Evolutionary conservation across 2,329 filamentous ascomycete genomes (phyloP).

Genomic region (Beauveria australis): DNA sequence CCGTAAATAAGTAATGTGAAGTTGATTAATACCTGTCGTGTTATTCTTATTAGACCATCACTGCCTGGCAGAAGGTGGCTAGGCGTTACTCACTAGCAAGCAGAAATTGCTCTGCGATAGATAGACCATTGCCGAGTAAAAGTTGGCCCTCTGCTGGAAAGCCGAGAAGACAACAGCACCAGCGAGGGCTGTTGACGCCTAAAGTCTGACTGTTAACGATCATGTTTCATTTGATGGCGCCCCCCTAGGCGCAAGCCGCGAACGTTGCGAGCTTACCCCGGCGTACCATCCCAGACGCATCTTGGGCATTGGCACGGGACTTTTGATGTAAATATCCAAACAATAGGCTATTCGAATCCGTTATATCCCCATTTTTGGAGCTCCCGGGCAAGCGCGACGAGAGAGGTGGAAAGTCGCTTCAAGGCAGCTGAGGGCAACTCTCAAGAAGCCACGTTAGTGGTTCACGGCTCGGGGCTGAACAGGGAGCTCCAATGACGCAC

Average conservation of each 20-base stretch:
- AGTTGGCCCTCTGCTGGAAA: conserved; percentile 91
- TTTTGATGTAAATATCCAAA: conserved; percentile 10
- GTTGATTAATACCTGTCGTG: conserved; percentile 73
- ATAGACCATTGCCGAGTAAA: conserved; percentile 97
- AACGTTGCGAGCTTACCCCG: conserved; percentile 38
- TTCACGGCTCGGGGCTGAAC: neutral
- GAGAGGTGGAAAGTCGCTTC: neutral
- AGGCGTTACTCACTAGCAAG: conserved; percentile 60
- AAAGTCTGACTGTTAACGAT: conserved; percentile 16
- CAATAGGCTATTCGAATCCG: neutral
- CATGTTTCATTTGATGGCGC: neutral
- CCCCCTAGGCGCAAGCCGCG: conserved; percentile 17
- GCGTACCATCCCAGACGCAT: conserved; percentile 55
- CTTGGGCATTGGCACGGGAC: conserved; percentile 25
- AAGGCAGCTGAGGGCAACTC: neutral
- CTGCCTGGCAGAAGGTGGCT: neutral
- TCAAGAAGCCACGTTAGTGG: conserved; percentile 10
- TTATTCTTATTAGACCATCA: neutral
- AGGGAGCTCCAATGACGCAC: conserved; percentile 8
- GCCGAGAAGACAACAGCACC: conserved; percentile 79
- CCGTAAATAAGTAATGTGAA: conserved; percentile 75
- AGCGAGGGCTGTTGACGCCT: conserved; percentile 79
- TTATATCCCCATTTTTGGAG: conserved; percentile 7
- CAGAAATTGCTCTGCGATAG: conserved; percentile 94
- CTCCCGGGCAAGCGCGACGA: neutral